Conservation (phyloP, 2,329 filamentous ascomycete genomes). For the Aspergillus sclerotialis region DNA sequence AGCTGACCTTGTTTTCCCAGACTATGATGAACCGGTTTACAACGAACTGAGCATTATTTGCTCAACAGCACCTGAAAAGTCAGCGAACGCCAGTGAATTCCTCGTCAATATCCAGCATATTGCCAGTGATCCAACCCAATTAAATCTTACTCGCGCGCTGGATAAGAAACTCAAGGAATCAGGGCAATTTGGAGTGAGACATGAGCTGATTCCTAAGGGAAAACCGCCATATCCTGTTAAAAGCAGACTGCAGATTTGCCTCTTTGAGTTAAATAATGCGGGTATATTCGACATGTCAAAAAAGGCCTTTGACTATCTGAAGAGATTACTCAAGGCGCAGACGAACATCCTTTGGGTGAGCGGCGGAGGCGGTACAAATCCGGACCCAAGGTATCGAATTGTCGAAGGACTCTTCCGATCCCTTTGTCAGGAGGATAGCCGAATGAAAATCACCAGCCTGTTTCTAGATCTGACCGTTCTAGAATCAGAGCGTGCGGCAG, state of each 20-base stretch:
- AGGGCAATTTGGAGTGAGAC: neutral
- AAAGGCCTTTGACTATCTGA: constrained; percentile 1
- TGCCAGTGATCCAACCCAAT: neutral
- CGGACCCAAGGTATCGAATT: constrained; percentile 5
- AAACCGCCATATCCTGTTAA: neutral
- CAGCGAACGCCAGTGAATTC: neutral
- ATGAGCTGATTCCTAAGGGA: neutral
- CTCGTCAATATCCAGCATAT: neutral
- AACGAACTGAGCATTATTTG: constrained; percentile 8
- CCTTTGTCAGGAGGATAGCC: constrained; percentile 4
- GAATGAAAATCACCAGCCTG: constrained; percentile 2
- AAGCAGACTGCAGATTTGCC: constrained; percentile 1
- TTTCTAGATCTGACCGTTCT: constrained; percentile 1
- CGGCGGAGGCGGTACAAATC: constrained; percentile 5
- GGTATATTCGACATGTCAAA: constrained; percentile 3
- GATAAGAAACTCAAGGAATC: neutral
- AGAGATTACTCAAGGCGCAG: constrained; percentile 1
- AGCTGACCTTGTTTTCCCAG: constrained; percentile 9
- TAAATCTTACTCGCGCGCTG: neutral
- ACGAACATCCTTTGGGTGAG: constrained; percentile 6
- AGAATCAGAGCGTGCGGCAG: neutral
- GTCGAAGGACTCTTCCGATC: constrained; percentile 8
- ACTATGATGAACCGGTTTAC: constrained; percentile 6
- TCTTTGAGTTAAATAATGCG: constrained; percentile 3
- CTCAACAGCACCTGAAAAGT: constrained; percentile 5